Evolutionary conservation across 2,329 filamentous ascomycete genomes (phyloP).

Genomic region (Apiospora sp.): DNA sequence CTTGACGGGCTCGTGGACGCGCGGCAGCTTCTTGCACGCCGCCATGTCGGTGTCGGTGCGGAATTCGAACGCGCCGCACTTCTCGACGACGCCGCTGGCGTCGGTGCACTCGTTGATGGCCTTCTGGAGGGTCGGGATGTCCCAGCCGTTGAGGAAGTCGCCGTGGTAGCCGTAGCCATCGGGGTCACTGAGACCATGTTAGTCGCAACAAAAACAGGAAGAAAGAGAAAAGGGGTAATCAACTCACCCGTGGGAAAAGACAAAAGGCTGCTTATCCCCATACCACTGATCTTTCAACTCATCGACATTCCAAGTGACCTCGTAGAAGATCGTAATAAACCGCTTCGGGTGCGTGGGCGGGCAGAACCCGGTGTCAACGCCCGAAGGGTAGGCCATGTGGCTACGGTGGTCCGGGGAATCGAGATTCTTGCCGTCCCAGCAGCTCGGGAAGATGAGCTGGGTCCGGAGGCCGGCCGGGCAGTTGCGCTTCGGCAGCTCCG

Average conservation of each 20-base stretch:
- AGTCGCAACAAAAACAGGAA: not conserved
- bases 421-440: conserved; percentile 68
- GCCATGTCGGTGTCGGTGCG: conserved; percentile 49
- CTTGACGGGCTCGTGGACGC: conserved; percentile 50
- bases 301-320: conserved; percentile 63
- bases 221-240: conserved; percentile 27
- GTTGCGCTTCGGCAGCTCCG: conserved; percentile 61
- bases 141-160: conserved; percentile 69
- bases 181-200: conserved; percentile 35
- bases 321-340: conserved; percentile 66
- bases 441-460: conserved; percentile 66
- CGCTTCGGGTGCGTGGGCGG: conserved; percentile 60
- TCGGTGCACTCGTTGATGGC: conserved; percentile 58
- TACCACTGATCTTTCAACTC: conserved; percentile 57
- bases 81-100: conserved; percentile 50
- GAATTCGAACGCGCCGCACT: conserved; percentile 51
- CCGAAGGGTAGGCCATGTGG: conserved; percentile 62
- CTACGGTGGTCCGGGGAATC: conserved; percentile 63
- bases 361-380: conserved; percentile 56
- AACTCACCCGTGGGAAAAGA: conserved; percentile 51
- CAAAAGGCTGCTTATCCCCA: conserved; percentile 55
- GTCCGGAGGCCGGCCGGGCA: conserved; percentile 60
- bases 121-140: conserved; percentile 55
- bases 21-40: conserved; percentile 54
- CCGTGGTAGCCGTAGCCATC: conserved; percentile 64